A percentile compares a stretch with the other conserved stretches of the same genome.
These are phyloP conservation scores for Trichosanthes cucumerina DNA, from an alignment of 306 rosid species.

Conservation along the genomic window DNA sequence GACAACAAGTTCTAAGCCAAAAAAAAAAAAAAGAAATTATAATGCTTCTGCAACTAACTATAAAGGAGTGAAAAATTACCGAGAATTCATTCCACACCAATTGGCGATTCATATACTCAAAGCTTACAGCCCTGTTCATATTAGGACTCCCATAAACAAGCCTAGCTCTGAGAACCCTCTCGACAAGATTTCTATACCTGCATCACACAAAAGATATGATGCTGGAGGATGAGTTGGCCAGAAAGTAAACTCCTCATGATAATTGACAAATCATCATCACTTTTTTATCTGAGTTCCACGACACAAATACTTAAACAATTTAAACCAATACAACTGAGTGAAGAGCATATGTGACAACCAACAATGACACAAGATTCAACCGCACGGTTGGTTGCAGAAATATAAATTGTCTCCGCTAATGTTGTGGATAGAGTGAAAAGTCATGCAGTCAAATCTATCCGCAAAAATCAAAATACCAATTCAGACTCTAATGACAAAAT, in stretches of 20 bases:
- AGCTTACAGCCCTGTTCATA: conserved; percentile 98
- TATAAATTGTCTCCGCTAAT: neutral
- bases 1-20: neutral
- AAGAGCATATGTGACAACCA: neutral
- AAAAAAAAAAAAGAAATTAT: no score
- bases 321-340: neutral
- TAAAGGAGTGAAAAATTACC: conserved; percentile 28
- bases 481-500: neutral
- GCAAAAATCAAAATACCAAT: neutral
- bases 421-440: neutral
- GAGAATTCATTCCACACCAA: conserved; percentile 99
- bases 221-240: neutral
- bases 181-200: conserved; percentile 91
- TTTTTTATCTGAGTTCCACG: neutral
- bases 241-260: neutral
- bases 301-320: neutral
- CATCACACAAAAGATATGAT: conserved; percentile 17
- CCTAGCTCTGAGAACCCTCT: conserved; percentile 86
- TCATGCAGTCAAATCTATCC: neutral
- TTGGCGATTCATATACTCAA: conserved; percentile 97
- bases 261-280: neutral
- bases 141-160: conserved; percentile 94
- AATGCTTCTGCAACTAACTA: neutral
- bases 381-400: neutral
- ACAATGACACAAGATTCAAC: neutral